These are phyloP conservation scores for Asterochloris sp. DNA, from an alignment of 139 green algal species.

Conservation along the genomic window DNA sequence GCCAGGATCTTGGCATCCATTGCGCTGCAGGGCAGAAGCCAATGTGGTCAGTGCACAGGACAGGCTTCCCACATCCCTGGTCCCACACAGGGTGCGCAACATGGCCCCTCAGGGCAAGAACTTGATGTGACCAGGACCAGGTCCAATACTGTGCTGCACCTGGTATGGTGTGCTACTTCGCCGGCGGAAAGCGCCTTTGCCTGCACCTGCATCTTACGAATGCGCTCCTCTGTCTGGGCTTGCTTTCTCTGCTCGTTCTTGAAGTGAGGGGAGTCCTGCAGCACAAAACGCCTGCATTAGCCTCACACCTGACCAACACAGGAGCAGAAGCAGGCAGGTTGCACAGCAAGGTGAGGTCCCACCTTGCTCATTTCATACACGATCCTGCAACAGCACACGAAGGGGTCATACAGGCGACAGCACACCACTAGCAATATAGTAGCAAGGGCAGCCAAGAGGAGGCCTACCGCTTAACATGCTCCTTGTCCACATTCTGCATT, in stretches of 20 bases:
- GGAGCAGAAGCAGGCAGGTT: background rate
- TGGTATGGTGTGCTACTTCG: conserved; percentile 50
- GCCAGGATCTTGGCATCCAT: conserved; percentile 46
- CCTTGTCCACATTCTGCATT: conserved; percentile 67
- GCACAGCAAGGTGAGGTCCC: background rate
- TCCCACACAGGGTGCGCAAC: background rate
- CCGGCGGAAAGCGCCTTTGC: conserved; percentile 20
- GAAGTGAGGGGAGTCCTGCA: conserved; percentile 78
- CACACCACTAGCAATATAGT: no score
- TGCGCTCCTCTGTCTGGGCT: conserved; percentile 39
- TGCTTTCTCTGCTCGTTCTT: conserved; percentile 92
- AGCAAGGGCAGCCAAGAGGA: no score
- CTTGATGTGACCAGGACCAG: no score
- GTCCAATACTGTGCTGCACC: background rate
- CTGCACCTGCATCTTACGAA: conserved; percentile 41
- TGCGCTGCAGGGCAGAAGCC: conserved; percentile 19
- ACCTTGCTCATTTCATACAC: conserved; percentile 92
- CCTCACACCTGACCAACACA: background rate
- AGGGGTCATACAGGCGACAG: no score
- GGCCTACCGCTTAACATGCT: conserved; percentile 52
- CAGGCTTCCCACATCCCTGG: background rate
- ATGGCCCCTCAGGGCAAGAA: background rate
- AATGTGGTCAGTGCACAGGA: background rate
- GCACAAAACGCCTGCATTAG: background rate
- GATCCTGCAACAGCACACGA: conserved; percentile 19